Conservation (phyloP, 352 stramenopile species). For the Thalassiosira exigua region DNA sequence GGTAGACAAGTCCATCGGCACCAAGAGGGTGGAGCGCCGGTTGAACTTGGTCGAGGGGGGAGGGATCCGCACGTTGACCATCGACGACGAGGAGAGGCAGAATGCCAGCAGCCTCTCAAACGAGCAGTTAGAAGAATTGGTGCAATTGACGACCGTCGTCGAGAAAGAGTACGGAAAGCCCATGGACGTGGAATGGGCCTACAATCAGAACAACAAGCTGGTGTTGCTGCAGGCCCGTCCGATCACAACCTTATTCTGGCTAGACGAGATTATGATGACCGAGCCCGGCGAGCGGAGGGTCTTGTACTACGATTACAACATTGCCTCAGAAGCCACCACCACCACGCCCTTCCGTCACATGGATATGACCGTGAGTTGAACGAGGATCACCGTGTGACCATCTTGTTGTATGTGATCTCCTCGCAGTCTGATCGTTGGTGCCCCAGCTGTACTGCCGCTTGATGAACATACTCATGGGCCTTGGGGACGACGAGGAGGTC, state of each 20-base stretch:
- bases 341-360: slow-evolving; percentile 36
- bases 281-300: slow-evolving; percentile 24
- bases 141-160: slow-evolving; percentile 9
- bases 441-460: slow-evolving; percentile 27
- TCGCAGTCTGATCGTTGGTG: too few relatives aligned
- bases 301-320: slow-evolving; percentile 48
- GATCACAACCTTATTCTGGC: slow-evolving; percentile 41
- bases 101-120: slow-evolving; percentile 15
- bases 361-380: slow-evolving; percentile 25
- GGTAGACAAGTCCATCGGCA: slow-evolving; percentile 21
- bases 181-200: slow-evolving; percentile 44
- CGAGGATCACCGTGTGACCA: too few relatives aligned
- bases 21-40: slow-evolving; percentile 13
- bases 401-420: too few relatives aligned
- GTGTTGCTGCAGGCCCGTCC: slow-evolving; percentile 37
- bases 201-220: slow-evolving; percentile 5
- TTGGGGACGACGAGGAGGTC: neutral
- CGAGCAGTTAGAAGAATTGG: slow-evolving; percentile 27
- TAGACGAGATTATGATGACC: slow-evolving; percentile 48
- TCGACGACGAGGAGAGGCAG: slow-evolving; percentile 27
- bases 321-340: slow-evolving; percentile 34
- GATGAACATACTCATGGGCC: slow-evolving; percentile 3
- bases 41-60: slow-evolving; percentile 14
- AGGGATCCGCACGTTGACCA: neutral
- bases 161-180: slow-evolving; percentile 32